These are phyloP conservation scores for Boletellus ananiceps DNA, from an alignment of 768 basidiomycete genomes.

Conservation along the genomic window DNA sequence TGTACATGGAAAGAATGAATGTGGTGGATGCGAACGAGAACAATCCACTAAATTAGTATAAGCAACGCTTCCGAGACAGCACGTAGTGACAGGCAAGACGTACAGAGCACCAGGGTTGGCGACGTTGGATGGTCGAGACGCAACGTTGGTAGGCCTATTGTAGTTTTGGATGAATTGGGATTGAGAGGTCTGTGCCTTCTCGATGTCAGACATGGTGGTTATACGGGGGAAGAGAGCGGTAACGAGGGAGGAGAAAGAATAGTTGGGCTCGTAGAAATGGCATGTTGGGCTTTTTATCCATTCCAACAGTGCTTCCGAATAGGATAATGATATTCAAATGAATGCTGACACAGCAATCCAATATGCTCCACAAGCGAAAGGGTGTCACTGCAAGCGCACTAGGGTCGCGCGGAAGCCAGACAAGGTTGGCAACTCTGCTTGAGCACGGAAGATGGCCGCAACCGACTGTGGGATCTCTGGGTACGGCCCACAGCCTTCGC, in stretches of 20 bases:
- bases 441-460: no score
- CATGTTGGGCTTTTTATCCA: slow-evolving; percentile 13
- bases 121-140: slow-evolving; percentile 34
- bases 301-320: slow-evolving; percentile 12
- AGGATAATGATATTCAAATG: slow-evolving; percentile 6
- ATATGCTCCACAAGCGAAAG: background rate
- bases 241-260: background rate
- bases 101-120: slow-evolving; percentile 52
- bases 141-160: slow-evolving; percentile 14
- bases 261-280: background rate
- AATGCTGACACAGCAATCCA: slow-evolving; percentile 21
- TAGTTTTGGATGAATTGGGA: slow-evolving; percentile 17
- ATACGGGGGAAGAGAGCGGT: background rate
- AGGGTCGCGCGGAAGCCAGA: no score
- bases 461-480: no score
- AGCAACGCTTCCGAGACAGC: background rate
- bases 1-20: slow-evolving; percentile 73
- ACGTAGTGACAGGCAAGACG: background rate
- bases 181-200: slow-evolving; percentile 28
- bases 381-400: no score
- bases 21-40: slow-evolving; percentile 85
- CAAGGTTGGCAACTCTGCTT: no score
- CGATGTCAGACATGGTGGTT: slow-evolving; percentile 33
- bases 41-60: slow-evolving; percentile 48
- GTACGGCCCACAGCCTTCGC: no score